Evolutionary conservation across 2,329 filamentous ascomycete species (phyloP), one percentile per base, ranked within the genome.

Genomic region (Fusarium ramigenum): DNA sequence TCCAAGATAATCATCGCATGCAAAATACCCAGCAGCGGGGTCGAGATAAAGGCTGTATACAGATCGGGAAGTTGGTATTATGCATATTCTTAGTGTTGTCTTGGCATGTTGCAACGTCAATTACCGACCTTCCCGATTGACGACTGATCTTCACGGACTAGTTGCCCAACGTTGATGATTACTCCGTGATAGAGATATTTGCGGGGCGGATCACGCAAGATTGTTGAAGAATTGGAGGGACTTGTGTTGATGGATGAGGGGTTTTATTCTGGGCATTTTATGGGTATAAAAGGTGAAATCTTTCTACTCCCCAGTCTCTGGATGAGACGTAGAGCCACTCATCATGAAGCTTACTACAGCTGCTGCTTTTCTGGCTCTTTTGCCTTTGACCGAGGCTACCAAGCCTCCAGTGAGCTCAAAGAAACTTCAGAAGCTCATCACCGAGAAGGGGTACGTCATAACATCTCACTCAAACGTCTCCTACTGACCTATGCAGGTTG

Each of bases 381-480:
- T 66, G 49, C 72, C 76, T n/a, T 52, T 76, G 5, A 40, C 30
- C 1, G 75, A 60, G n/a, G 76, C 75, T 14, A 72, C 69, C 15
- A 74, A 77, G 32, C 73, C 75, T 2, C 63, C 37, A 1, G 75
- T 77, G 3, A 76, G 60, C 40, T 76, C 76, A 21, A 39, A 69
- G 44, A 76, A 76, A 62, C 72, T 78, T 1, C 76, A 78, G 18
- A 77, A 76, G 57, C 61, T 65, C 21, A 77, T 77, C 23, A 77
- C 75, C 1, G 69, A 77, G 53, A 76, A 77, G 32, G 73, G 66
- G 75, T 77, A 66, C 18, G 53, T 8, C 3, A 15, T 37, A 0
- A 3, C 12, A 14, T 0, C 0, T 8, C 16, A 15, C 0, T 7
- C 2, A 10, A 2, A 9, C 7, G 9, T 4, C 7, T 1, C 2